Conservation (phyloP, 768 basidiomycete genomes). For the Serendipita sp. region DNA sequence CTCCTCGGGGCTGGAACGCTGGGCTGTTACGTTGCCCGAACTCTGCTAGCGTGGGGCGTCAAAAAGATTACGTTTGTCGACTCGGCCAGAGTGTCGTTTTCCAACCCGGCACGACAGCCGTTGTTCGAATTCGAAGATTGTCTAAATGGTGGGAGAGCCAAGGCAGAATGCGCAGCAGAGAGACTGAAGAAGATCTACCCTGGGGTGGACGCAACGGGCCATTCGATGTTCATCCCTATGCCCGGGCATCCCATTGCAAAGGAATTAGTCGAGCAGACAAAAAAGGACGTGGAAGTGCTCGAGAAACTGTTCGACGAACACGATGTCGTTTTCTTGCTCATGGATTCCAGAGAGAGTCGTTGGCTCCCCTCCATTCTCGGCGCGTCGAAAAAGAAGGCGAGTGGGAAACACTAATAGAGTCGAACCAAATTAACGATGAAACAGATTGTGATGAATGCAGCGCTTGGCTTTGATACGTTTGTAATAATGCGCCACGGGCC, state of each 20-base stretch:
- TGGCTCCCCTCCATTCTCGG: constrained; percentile 91
- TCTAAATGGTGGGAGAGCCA: constrained; percentile 79
- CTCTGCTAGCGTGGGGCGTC: constrained; percentile 94
- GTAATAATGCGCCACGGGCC: constrained; percentile 94
- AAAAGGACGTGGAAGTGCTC: constrained; percentile 52
- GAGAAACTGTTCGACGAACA: constrained; percentile 69
- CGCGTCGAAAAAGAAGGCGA: constrained; percentile 68
- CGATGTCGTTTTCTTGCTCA: constrained; percentile 81
- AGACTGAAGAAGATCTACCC: constrained; percentile 79
- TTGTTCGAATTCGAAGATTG: constrained; percentile 93
- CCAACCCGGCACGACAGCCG: constrained; percentile 94
- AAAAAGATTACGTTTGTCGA: constrained; percentile 87
- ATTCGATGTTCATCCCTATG: constrained; percentile 80
- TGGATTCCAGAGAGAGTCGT: constrained; percentile 95
- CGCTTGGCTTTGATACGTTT: constrained; percentile 88
- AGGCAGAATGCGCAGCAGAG: constrained; percentile 81
- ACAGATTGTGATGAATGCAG: constrained; percentile 84
- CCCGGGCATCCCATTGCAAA: constrained; percentile 84
- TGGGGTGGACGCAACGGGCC: constrained; percentile 71
- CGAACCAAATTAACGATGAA: background rate
- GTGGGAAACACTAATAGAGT: no score
- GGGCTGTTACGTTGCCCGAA: constrained; percentile 88
- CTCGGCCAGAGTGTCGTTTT: constrained; percentile 82
- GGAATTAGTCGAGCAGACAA: constrained; percentile 34
- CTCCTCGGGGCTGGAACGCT: constrained; percentile 90